Evolutionary conservation across 345 rosid genomes (phyloP), one percentile per base, ranked within the genome.

Genomic region (Geranium rotundifolium): DNA sequence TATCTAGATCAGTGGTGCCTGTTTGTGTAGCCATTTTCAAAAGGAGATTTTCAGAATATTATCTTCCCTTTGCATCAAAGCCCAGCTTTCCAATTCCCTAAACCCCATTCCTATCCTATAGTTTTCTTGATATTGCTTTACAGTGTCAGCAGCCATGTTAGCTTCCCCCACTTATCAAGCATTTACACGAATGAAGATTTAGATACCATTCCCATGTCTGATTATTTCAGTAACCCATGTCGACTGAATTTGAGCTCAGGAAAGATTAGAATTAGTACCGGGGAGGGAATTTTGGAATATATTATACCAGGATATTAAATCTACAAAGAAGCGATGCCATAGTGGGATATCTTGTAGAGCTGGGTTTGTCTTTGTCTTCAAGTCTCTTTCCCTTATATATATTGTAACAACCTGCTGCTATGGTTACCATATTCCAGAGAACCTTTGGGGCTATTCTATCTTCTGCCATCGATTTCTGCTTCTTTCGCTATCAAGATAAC

Each of bases 371-470:
- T 66, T 62, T 56, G 41, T 34, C 41, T 34, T 34, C n/a, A 50
- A 62, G 65, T 69, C 55, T 18, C 17, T 59, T 27, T 9, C 30
- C 57, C 41, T 8, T 8, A 4, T 34, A 75, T 71, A 67, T 57
- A 72, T 64, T 63, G 70, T 64, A 66, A n/a, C 65, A 54, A 52
- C 60, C 41, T 50, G 67, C n/a, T 8, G 13, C 63, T 62, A 81
- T 75, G 87, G 77, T 83, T 41, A 67, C 72, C 69, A 16, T 77
- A 60, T 65, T 83, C 29, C 57, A 68, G 19, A 82, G 72, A 77
- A 78, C 86, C 8, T 81, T 82, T 65, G 69, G 73, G 10, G 79
- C 83, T 59, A 66, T 88, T 54, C 34, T 82, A 66, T 84, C 91
- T 5, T 84, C 91, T 5, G 75, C 88, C 67, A 65, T 88, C 46